These are phyloP conservation scores for Heterobasidion parviporum DNA, from an alignment of 1,284 basidiomycete genomes.

Conservation along the genomic window DNA sequence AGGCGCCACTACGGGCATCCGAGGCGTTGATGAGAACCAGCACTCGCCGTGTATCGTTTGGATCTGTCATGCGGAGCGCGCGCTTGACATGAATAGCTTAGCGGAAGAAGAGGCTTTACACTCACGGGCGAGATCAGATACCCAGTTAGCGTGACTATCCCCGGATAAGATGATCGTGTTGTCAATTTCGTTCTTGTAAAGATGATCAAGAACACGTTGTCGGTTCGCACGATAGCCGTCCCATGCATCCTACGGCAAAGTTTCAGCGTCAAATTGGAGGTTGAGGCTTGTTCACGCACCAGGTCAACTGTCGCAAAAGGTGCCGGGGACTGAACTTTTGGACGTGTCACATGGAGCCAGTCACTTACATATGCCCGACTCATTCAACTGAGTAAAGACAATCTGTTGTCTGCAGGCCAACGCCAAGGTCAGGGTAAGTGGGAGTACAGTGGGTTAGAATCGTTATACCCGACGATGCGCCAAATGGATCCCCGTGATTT, in stretches of 20 bases:
- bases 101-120: constrained; percentile 3
- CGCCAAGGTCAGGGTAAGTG: background rate
- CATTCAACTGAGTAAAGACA: constrained; percentile 42
- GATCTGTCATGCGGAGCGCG: background rate
- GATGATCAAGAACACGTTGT: constrained; percentile 45
- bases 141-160: constrained; percentile 63
- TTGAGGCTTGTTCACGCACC: constrained; percentile 1
- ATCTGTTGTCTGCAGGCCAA: constrained; percentile 39
- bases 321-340: background rate
- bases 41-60: constrained; percentile 18
- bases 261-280: background rate
- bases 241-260: constrained; percentile 40
- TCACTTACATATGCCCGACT: constrained; percentile 27
- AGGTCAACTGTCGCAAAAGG: constrained; percentile 9
- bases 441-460: background rate
- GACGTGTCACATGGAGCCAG: constrained; percentile 6
- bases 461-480: constrained; percentile 44
- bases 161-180: constrained; percentile 56
- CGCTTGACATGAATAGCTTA: background rate
- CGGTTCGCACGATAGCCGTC: constrained; percentile 57
- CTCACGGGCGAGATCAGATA: constrained; percentile 47
- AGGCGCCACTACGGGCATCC: background rate
- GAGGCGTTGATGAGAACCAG: constrained; percentile 18
- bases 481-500: constrained; percentile 45
- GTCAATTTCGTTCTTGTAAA: constrained; percentile 44